Evolutionary conservation across 805 yeast genomes (phyloP).

Genomic region (Candida maris): DNA sequence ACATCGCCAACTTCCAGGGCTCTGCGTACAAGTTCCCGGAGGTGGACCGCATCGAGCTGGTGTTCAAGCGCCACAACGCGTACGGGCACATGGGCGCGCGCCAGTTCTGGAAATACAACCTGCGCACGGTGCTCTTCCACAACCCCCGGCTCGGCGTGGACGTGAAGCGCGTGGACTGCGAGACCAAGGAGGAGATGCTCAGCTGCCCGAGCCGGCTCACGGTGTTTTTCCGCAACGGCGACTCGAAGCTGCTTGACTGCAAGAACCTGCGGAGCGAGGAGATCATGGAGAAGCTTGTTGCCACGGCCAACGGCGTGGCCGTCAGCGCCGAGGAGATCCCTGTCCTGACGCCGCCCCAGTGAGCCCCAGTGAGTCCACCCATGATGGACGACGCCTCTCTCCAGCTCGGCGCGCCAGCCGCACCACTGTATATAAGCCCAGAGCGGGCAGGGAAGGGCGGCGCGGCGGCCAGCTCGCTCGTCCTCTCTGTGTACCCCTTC

Average conservation of each 20-base stretch:
- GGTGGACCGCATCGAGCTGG: slow-evolving; percentile 44
- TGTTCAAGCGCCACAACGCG: slow-evolving; percentile 45
- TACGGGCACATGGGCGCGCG: slow-evolving; percentile 66
- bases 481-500: too few relatives aligned
- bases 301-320: slow-evolving; percentile 46
- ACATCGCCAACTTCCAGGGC: slow-evolving; percentile 46
- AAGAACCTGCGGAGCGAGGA: slow-evolving; percentile 43
- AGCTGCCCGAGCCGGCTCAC: slow-evolving; percentile 45
- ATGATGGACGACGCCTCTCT: too few relatives aligned
- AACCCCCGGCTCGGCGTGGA: slow-evolving; percentile 67
- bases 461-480: too few relatives aligned
- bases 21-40: slow-evolving; percentile 38
- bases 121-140: slow-evolving; percentile 79
- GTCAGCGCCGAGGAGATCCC: slow-evolving; percentile 48
- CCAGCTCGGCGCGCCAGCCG: too few relatives aligned
- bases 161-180: slow-evolving; percentile 51
- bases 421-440: too few relatives aligned
- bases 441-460: too few relatives aligned
- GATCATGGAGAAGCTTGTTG: slow-evolving; percentile 56
- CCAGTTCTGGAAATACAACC: slow-evolving; percentile 67
- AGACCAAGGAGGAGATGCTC: slow-evolving; percentile 38
- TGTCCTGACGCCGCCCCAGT: slow-evolving; percentile 8
- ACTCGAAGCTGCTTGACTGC: slow-evolving; percentile 47
- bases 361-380: too few relatives aligned
- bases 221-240: slow-evolving; percentile 38